Evolutionary conservation across 345 rosid species (phyloP).

Genomic region (Ceriops decandra): DNA sequence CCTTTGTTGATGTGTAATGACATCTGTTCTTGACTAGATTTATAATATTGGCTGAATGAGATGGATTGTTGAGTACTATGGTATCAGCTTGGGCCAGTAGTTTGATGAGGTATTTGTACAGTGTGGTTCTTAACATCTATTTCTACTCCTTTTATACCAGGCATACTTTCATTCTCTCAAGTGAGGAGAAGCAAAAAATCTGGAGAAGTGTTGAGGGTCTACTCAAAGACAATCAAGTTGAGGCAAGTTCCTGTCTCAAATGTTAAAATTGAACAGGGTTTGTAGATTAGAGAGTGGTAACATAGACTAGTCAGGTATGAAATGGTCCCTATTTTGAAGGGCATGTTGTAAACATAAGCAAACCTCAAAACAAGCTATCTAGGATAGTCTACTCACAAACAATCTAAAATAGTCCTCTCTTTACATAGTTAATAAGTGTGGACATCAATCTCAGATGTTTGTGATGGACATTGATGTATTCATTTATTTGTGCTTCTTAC

Average conservation of each 20-base stretch:
- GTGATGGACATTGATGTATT: background rate
- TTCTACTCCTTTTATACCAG: constrained; percentile 34
- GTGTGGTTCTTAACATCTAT: constrained; percentile 16
- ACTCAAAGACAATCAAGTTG: constrained; percentile 91
- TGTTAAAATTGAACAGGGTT: background rate
- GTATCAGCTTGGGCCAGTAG: background rate
- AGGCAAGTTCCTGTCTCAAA: constrained; percentile 51
- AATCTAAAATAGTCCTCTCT: background rate
- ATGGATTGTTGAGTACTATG: constrained; percentile 9
- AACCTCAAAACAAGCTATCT: no score
- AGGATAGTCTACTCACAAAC: no score
- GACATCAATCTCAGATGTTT: background rate
- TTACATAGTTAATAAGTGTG: background rate
- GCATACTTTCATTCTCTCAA: constrained; percentile 81
- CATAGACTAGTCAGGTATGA: background rate
- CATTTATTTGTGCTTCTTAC: background rate
- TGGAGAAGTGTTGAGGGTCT: constrained; percentile 81
- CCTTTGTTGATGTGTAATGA: background rate
- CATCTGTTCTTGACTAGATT: background rate
- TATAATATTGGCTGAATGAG: background rate
- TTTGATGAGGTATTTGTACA: constrained; percentile 7
- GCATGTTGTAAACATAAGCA: no score
- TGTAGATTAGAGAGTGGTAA: constrained; percentile 7
- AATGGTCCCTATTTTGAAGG: background rate
- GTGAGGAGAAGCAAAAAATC: constrained; percentile 61